Evolutionary conservation across 2,329 filamentous ascomycete species (phyloP).

Genomic region (Trichoderma sp.): DNA sequence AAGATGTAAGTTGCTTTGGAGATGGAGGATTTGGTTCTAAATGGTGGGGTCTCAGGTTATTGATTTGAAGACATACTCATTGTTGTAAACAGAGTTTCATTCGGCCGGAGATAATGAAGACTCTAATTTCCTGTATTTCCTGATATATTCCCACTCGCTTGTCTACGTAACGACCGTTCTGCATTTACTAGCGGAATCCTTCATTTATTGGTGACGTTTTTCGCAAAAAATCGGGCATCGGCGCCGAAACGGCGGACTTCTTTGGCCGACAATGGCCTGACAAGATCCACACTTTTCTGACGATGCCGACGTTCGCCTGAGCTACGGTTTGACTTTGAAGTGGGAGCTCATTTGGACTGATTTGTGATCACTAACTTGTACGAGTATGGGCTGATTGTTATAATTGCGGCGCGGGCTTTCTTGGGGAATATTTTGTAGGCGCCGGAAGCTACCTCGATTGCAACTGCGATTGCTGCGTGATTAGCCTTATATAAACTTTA

Average conservation of each 20-base stretch:
- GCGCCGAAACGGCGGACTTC: background rate
- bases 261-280: slow-evolving; percentile 9
- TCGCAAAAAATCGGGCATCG: background rate
- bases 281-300: background rate
- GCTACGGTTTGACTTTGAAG: background rate
- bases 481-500: background rate
- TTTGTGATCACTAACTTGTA: background rate
- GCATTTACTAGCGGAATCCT: slow-evolving; percentile 7
- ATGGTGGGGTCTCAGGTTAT: background rate
- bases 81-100: background rate
- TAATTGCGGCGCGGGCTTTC: background rate
- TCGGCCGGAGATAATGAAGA: background rate
- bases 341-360: background rate
- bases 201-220: background rate
- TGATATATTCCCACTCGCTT: background rate
- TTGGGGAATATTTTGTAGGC: fast-evolving
- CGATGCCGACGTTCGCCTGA: slow-evolving; percentile 10
- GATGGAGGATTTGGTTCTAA: background rate
- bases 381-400: background rate
- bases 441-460: background rate
- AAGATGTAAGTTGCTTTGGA: background rate
- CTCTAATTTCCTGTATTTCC: background rate
- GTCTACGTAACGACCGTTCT: background rate
- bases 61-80: background rate
- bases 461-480: background rate